Percentiles rank a stretch among this genome's conserved stretches.
Conservation (phyloP, 2,329 filamentous ascomycete genomes). For the Diaporthe vexans region DNA sequence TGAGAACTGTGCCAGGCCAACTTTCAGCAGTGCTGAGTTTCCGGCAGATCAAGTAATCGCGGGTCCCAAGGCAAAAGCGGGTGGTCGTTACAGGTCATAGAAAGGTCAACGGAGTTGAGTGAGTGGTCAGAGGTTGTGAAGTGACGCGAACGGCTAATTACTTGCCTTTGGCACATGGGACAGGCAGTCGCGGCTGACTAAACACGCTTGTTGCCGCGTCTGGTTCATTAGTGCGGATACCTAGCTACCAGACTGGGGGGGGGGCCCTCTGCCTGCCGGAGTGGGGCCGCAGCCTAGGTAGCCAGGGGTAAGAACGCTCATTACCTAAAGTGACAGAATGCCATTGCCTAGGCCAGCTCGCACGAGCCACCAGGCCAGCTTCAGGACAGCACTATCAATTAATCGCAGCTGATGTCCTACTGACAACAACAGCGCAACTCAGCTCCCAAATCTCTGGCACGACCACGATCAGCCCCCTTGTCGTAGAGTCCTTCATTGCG, state of each 20-base stretch:
- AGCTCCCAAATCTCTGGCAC: slow-evolving; percentile 35
- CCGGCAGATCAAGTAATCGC: too few species aligned
- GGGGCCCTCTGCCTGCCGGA: slow-evolving; percentile 22
- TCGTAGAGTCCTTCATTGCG: slow-evolving; percentile 22
- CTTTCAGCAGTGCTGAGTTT: too few species aligned
- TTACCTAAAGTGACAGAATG: slow-evolving; percentile 18
- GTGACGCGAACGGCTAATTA: slow-evolving; percentile 26
- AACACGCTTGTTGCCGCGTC: background rate
- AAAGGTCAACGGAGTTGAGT: background rate
- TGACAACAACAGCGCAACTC: slow-evolving; percentile 22
- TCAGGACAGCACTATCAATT: slow-evolving; percentile 42
- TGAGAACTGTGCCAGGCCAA: too few species aligned
- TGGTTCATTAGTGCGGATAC: background rate
- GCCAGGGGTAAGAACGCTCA: background rate
- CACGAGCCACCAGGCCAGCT: slow-evolving; percentile 35
- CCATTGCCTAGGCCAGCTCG: slow-evolving; percentile 7
- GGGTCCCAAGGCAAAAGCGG: background rate
- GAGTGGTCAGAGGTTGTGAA: slow-evolving; percentile 11
- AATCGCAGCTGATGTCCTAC: slow-evolving; percentile 5
- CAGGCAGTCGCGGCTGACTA: slow-evolving; percentile 23
- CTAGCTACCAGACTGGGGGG: too few species aligned
- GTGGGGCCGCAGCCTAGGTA: background rate
- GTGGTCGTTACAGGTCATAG: background rate
- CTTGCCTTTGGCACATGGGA: slow-evolving; percentile 8
- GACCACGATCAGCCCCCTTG: slow-evolving; percentile 36